These are phyloP conservation scores for Teratosphaeria epicoccoides DNA, from an alignment of 2,329 filamentous ascomycete genomes.

Conservation along the genomic window DNA sequence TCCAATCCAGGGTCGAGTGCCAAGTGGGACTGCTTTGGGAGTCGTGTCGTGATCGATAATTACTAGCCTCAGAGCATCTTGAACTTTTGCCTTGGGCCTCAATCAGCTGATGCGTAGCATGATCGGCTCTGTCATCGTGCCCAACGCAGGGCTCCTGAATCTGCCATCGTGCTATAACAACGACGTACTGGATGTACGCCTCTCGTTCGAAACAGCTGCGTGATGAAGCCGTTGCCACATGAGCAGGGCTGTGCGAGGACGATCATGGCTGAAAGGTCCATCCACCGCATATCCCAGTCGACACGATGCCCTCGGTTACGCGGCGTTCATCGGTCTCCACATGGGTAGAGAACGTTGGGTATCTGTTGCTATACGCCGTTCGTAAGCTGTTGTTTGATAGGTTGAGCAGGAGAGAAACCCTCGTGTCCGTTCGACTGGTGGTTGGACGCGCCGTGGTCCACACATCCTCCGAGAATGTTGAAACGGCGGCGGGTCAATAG, in stretches of 20 bases:
- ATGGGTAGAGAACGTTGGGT: neutral
- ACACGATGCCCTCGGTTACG: neutral
- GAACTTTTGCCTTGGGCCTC: neutral
- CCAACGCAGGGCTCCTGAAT: neutral
- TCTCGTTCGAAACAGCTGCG: neutral
- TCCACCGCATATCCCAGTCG: neutral
- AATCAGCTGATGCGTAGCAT: neutral
- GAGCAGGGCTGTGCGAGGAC: neutral
- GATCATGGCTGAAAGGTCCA: neutral
- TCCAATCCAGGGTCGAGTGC: neutral
- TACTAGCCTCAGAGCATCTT: neutral
- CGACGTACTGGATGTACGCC: neutral
- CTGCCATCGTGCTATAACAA: neutral
- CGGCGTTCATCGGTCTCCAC: neutral
- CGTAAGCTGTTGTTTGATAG: neutral
- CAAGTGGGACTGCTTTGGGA: neutral
- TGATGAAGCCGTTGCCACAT: neutral
- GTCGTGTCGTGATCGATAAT: neutral
- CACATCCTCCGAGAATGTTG: neutral
- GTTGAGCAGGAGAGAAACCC: neutral
- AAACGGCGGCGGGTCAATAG: neutral
- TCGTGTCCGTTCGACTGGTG: neutral
- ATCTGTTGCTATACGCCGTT: neutral
- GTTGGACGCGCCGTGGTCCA: too few relatives aligned
- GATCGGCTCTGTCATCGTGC: neutral